phyloP scores from a whole-genome alignment of 345 rosid genomes.

The Anacardium occidentale region DNA sequence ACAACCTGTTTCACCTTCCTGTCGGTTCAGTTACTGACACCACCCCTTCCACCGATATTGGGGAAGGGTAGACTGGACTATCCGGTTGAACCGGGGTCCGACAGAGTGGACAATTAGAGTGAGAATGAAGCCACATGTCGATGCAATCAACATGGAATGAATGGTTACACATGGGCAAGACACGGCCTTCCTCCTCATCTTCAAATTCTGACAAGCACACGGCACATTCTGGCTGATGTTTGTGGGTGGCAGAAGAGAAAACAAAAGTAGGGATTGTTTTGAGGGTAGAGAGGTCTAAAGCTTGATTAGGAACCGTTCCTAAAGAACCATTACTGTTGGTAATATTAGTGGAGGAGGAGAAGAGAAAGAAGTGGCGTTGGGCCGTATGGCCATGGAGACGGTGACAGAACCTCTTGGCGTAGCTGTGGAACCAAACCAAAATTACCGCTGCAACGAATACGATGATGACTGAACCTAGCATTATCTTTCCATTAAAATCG shows the following conservation, averaged over 20 bases:
- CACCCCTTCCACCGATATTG: background rate
- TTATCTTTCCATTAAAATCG: slow-evolving; percentile 52
- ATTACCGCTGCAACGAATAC: slow-evolving; percentile 47
- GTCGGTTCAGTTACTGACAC: slow-evolving; percentile 4
- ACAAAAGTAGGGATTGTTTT: slow-evolving; percentile 56
- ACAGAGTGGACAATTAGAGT: slow-evolving; percentile 79
- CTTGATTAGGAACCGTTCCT: slow-evolving; percentile 23
- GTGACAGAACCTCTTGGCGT: slow-evolving; percentile 48
- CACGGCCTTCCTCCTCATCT: slow-evolving; percentile 60
- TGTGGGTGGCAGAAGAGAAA: slow-evolving; percentile 27
- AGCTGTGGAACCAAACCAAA: slow-evolving; percentile 58
- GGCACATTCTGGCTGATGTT: slow-evolving; percentile 47
- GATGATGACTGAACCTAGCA: slow-evolving; percentile 48
- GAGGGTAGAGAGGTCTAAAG: slow-evolving; percentile 49
- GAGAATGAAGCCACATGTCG: slow-evolving; percentile 78
- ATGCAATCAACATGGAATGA: slow-evolving; percentile 77
- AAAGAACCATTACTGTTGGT: background rate
- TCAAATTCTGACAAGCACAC: slow-evolving; percentile 82
- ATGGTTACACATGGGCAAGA: slow-evolving; percentile 67
- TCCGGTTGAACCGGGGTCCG: slow-evolving; percentile 57
- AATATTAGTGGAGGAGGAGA: slow-evolving; percentile 24
- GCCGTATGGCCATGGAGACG: slow-evolving; percentile 48
- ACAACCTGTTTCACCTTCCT: slow-evolving; percentile 23
- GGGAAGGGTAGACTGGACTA: slow-evolving; percentile 10
- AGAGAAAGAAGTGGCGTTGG: slow-evolving; percentile 27